Percentiles rank a stretch among this genome's conserved stretches.
Evolutionary conservation across 805 yeast species (phyloP).

Genomic region (Ogataea naganishii): DNA sequence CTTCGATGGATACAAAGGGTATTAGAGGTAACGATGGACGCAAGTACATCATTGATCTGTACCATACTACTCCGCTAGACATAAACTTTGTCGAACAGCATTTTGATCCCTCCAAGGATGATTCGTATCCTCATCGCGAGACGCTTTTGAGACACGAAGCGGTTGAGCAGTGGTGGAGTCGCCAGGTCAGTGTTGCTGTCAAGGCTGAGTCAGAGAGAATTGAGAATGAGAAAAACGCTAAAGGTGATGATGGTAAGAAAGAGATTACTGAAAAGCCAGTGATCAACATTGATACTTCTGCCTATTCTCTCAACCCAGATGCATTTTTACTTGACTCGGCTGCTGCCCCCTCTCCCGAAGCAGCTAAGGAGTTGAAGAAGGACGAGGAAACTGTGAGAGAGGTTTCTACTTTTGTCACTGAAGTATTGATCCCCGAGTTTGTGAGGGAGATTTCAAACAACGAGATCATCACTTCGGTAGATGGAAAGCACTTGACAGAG

Average conservation of each 20-base stretch:
- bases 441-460: conserved; percentile 46
- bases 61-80: conserved; percentile 80
- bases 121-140: conserved; percentile 77
- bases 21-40: conserved; percentile 79
- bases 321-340: conserved; percentile 43
- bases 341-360: conserved; percentile 27
- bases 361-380: conserved; percentile 26
- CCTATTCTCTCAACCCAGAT: conserved; percentile 71
- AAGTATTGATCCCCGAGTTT: conserved; percentile 53
- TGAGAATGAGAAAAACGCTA: conserved; percentile 11
- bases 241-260: conserved; percentile 22
- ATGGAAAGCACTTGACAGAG: conserved; percentile 66
- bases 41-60: conserved; percentile 74
- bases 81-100: conserved; percentile 61
- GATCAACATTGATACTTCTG: conserved; percentile 42
- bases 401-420: conserved; percentile 54
- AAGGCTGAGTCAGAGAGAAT: conserved; percentile 40
- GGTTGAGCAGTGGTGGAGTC: conserved; percentile 81
- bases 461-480: conserved; percentile 55
- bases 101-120: conserved; percentile 31
- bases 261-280: conserved; percentile 36
- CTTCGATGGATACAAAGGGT: conserved; percentile 80
- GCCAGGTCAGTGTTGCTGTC: conserved; percentile 47
- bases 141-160: conserved; percentile 80
- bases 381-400: conserved; percentile 63